Evolutionary conservation across 106 monocot genomes (phyloP).

Genomic region (Dendrobium huoshanense): DNA sequence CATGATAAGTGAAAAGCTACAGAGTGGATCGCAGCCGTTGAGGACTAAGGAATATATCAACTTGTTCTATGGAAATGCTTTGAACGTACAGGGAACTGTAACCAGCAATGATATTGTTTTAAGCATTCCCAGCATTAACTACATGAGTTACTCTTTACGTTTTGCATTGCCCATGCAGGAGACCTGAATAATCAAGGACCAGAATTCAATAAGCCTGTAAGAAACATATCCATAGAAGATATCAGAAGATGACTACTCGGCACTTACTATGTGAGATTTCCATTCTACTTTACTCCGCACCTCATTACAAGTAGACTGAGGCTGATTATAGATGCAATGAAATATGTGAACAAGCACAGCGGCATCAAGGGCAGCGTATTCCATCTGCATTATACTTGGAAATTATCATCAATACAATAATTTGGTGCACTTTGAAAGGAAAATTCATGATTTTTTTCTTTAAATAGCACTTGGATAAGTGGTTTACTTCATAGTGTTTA

Average conservation of each 20-base stretch:
- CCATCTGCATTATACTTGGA: slow-evolving; percentile 47
- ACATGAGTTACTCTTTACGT: not conserved
- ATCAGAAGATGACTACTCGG: not conserved
- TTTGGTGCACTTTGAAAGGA: not conserved
- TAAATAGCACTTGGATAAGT: no score
- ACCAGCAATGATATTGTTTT: not conserved
- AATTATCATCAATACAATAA: not conserved
- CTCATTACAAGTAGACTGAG: slow-evolving; percentile 18
- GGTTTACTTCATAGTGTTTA: not conserved
- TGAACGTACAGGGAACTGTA: not conserved
- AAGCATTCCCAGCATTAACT: not conserved
- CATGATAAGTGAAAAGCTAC: no score
- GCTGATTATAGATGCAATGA: slow-evolving; percentile 40
- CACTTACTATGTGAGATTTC: slow-evolving; percentile 91
- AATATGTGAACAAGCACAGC: slow-evolving; percentile 89
- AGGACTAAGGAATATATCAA: no score
- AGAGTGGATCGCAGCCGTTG: no score
- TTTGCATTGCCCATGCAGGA: slow-evolving; percentile 35
- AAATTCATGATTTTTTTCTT: no score
- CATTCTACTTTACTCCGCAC: slow-evolving; percentile 49
- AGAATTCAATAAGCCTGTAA: not conserved
- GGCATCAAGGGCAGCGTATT: slow-evolving; percentile 98
- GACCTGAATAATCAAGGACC: slow-evolving; percentile 28
- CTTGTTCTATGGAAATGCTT: no score
- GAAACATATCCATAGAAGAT: not conserved